These are phyloP conservation scores for Blastomyces parvus DNA, from an alignment of 2,329 filamentous ascomycete genomes.

Conservation along the genomic window DNA sequence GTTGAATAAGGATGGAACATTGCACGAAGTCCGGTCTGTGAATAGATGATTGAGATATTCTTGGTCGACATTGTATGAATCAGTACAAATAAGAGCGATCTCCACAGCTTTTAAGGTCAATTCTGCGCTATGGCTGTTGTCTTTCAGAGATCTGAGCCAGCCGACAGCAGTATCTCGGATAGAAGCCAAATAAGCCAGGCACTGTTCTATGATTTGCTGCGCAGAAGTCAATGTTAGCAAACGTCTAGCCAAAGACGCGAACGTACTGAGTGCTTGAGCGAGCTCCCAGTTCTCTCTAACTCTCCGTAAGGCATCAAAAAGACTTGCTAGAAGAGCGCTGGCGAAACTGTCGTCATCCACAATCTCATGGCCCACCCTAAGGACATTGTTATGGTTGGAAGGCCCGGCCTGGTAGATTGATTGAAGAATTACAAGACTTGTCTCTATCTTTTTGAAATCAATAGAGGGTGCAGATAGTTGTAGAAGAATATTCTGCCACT, in stretches of 20 bases:
- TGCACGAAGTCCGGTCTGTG: conserved; percentile 27
- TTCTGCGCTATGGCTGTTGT: conserved; percentile 19
- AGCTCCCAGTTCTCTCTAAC: conserved; percentile 46
- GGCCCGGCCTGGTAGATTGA: conserved; percentile 42
- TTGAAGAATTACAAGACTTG: conserved; percentile 42
- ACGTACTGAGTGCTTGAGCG: conserved; percentile 31
- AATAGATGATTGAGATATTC: conserved; percentile 25
- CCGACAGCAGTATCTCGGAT: conserved; percentile 30
- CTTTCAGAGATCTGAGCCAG: conserved; percentile 24
- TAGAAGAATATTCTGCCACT: conserved; percentile 48
- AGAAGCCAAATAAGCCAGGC: conserved; percentile 13
- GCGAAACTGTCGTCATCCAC: conserved; percentile 21
- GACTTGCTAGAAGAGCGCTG: conserved; percentile 22
- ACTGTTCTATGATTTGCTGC: conserved; percentile 24
- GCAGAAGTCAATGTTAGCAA: conserved; percentile 38
- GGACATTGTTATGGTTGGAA: neutral
- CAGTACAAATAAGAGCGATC: conserved; percentile 35
- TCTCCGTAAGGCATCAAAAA: conserved; percentile 26
- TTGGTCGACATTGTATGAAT: conserved; percentile 39
- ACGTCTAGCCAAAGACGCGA: conserved; percentile 35
- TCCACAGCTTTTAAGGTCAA: conserved; percentile 31
- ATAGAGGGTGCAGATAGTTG: conserved; percentile 42
- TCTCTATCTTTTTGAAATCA: conserved; percentile 44
- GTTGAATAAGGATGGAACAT: conserved; percentile 32
- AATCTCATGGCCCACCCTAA: conserved; percentile 19